Conservation (phyloP, 768 basidiomycete genomes). For the Boletus pseudopeckii region DNA sequence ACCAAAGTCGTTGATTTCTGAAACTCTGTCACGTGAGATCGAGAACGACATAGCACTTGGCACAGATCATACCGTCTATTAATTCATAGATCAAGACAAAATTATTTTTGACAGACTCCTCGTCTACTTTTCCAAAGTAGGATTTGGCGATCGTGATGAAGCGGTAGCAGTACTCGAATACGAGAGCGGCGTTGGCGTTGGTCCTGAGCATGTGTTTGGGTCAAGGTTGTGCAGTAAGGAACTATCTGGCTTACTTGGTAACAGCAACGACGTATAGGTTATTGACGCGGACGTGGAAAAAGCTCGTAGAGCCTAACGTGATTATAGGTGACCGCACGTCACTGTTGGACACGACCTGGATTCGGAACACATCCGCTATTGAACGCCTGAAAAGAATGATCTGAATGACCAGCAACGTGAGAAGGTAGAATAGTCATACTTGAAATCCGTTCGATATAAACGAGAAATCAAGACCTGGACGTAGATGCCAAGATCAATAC, state of each 20-base stretch:
- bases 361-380: constrained; percentile 96
- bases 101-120: constrained; percentile 98
- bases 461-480: constrained; percentile 89
- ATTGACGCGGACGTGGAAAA: constrained; percentile 96
- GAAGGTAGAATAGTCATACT: constrained; percentile 49
- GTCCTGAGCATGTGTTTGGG: constrained; percentile 48
- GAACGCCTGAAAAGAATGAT: constrained; percentile 61
- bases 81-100: constrained; percentile 98
- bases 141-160: constrained; percentile 93
- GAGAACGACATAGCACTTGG: constrained; percentile 9
- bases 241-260: constrained; percentile 68
- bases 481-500: constrained; percentile 6
- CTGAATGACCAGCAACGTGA: constrained; percentile 1
- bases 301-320: constrained; percentile 95
- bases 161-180: constrained; percentile 97
- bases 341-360: constrained; percentile 97
- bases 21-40: constrained; percentile 7
- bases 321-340: constrained; percentile 97
- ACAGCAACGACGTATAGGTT: constrained; percentile 95
- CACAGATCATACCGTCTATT: constrained; percentile 69
- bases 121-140: constrained; percentile 98
- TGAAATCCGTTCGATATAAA: constrained; percentile 94
- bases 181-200: constrained; percentile 95
- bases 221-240: neutral
- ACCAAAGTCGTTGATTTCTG: constrained; percentile 97